Conservation (phyloP, 331 rosid genomes). For the Malus hybrid region DNA sequence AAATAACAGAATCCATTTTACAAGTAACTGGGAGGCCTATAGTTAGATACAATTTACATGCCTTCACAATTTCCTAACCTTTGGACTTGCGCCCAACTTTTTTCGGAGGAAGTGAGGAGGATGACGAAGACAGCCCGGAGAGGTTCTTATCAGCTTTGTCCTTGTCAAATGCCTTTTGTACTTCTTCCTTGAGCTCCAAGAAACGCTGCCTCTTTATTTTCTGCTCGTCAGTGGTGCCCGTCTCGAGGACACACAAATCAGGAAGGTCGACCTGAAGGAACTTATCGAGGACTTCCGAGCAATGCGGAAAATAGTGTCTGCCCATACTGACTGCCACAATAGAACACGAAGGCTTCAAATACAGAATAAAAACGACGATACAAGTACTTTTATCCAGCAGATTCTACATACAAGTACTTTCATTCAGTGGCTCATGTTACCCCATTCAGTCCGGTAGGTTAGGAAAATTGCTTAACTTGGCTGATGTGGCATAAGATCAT, state of each 20-base stretch:
- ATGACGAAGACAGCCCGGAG: conserved; percentile 22
- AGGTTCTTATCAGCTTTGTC: conserved; percentile 32
- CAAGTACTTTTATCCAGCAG: too few relatives aligned
- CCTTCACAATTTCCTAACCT: conserved; percentile 4
- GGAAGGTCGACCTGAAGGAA: conserved; percentile 41
- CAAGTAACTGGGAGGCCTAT: background rate
- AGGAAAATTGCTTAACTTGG: too few relatives aligned
- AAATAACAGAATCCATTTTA: background rate
- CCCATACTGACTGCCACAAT: conserved; percentile 41
- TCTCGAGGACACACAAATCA: conserved; percentile 29
- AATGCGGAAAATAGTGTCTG: conserved; percentile 33
- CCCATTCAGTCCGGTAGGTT: too few relatives aligned
- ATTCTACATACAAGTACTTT: too few relatives aligned
- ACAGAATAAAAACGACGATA: background rate
- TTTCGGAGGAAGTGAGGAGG: conserved; percentile 23
- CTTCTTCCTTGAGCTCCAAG: conserved; percentile 41
- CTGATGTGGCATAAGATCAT: too few relatives aligned
- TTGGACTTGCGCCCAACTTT: conserved; percentile 9
- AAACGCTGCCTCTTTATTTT: conserved; percentile 34
- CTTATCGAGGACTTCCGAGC: conserved; percentile 50
- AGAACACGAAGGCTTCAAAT: background rate
- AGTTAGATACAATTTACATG: conserved; percentile 4
- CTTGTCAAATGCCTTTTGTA: conserved; percentile 38
- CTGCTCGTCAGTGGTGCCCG: conserved; percentile 33
- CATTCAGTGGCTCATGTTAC: too few relatives aligned